Evolutionary conservation across 2,329 filamentous ascomycete species (phyloP), one percentile per base, ranked within the genome.

Genomic region (Xylaria sp.): DNA sequence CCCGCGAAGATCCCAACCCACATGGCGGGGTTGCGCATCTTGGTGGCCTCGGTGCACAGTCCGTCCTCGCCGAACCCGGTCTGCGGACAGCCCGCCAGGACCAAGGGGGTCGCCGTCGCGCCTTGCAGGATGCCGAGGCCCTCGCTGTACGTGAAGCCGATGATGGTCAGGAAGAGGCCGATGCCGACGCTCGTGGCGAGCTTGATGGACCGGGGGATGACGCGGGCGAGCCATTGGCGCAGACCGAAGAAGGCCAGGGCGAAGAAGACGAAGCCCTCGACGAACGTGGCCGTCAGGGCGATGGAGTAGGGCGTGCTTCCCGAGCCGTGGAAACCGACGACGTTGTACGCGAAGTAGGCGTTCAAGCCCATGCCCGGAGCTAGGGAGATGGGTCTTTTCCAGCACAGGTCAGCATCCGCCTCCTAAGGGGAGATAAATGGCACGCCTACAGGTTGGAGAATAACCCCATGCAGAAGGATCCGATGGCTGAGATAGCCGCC

Each of bases 1-100:
- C 92, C 91, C 68, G 90, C 91, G 80, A 96, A 95, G 69, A 96
- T 93, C 37, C 92, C 92, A 53, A 96, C 83, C 92, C 92, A 96
- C 85, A 96, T 86, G 23, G 89, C 87, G 1, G 92, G 90, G 71
- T 85, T 91, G 63, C 91, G 87, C 91, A 96, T 94, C 82, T 93
- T 93, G 56, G 85, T 80, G 15, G 77, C 75, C 51, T 80, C 78
- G 0, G 85, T 84, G 73, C 91, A 95, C 6, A 85, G 70, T 9
- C 89, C 89, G 21, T 77, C 78, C 10, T 67, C 66, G 23, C 72
- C 62, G 35, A 79, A 76, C 11, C 70, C 71, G 29, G 72, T 79
- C 27, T 80, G 74, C 2, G 79, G 75, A 74, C 91, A 94, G 25
- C 92, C 92, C 9, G 90, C 92, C 41, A 96, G 81, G 64, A 91